Percentiles rank a stretch among this genome's conserved stretches.
phyloP scores from a whole-genome alignment of 1,284 basidiomycete species.

The Cutaneotrichosporon arboriforme region DNA sequence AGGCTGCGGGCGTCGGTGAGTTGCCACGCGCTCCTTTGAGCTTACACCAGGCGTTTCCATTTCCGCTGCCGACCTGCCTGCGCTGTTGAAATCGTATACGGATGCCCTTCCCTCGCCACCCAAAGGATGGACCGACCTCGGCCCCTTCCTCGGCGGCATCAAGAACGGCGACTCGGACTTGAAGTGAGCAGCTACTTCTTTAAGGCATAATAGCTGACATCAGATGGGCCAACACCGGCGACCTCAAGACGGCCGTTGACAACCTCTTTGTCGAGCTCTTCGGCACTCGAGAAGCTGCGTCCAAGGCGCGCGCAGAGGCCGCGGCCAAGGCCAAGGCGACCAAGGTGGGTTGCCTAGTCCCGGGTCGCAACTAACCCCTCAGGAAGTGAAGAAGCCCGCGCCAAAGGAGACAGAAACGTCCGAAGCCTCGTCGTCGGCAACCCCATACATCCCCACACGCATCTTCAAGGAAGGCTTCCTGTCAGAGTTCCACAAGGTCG shows the following conservation, averaged over 20 bases:
- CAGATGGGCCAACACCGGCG: slow-evolving; percentile 84
- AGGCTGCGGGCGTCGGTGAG: slow-evolving; percentile 82
- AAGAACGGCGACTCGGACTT: slow-evolving; percentile 61
- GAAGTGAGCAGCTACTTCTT: slow-evolving; percentile 27
- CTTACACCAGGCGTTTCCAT: slow-evolving; percentile 66
- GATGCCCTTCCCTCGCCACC: slow-evolving; percentile 51
- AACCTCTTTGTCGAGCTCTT: slow-evolving; percentile 67
- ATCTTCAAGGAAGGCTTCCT: slow-evolving; percentile 96
- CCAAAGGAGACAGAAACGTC: slow-evolving; percentile 16
- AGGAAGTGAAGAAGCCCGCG: slow-evolving; percentile 53
- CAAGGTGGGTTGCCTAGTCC: slow-evolving; percentile 21
- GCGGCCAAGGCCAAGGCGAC: slow-evolving; percentile 64
- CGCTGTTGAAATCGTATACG: slow-evolving; percentile 61
- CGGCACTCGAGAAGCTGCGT: slow-evolving; percentile 64
- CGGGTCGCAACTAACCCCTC: background rate
- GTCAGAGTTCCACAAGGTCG: slow-evolving; percentile 85
- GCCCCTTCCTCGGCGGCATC: slow-evolving; percentile 64
- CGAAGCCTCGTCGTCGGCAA: slow-evolving; percentile 34
- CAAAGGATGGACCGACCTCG: slow-evolving; percentile 69
- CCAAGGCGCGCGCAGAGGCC: slow-evolving; percentile 63
- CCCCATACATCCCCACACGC: slow-evolving; percentile 42
- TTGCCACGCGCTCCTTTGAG: slow-evolving; percentile 11
- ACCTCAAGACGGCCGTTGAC: slow-evolving; percentile 84
- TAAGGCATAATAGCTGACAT: slow-evolving; percentile 3
- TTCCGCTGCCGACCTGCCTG: slow-evolving; percentile 63